Base-by-base conservation (phyloP, 805 yeast genomes). In the Candida ortonii region DNA sequence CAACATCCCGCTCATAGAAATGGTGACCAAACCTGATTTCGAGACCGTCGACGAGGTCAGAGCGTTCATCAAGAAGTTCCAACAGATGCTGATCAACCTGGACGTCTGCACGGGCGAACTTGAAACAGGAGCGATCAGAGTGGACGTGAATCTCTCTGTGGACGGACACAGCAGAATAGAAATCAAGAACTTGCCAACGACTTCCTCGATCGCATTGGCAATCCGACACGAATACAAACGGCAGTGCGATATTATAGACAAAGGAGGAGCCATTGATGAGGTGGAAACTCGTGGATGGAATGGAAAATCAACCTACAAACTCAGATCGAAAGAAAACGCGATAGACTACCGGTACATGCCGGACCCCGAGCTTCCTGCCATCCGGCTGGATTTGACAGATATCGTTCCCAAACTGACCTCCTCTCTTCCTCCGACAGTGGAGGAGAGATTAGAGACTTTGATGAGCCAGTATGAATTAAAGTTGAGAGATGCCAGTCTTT, bases 281-380 rank as follows among this genome's bases (percentile, higher is more conserved):
- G 50, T 50, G 16, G 95, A 89, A 51, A 93, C 98, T 0, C 71
- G 97, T 52, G 93, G 96, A 13, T 93, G 97, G 96, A 80, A 82
- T 50, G 97, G 96, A 2, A 59, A 59, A 3, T 63, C 67, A 25
- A 90, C 97, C 0, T 66, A 71, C 28, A 68, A 73, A 31, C 61
- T 83, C 31, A 73, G 98, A 53, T 67, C 75, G 3, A 93, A 93
- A 51, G 97, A 90, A 55, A 73, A 75, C 24, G 73, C 85, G 0
- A 71, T 84, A 9, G 98, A 93, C 58, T 93, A 93, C 59, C 67
- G 97, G 49, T 93, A 88, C 54, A 81, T 90, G 71, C 96, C 97
- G 0, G 98, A 93, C 56, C 85, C 94, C 2, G 98, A 93, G 56
- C 62, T 93, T 19, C 88, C 93, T 0, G 57, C 62, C 1, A 60